Evolutionary conservation across 2,329 filamentous ascomycete species (phyloP).

Genomic region (Botryotinia calthae): DNA sequence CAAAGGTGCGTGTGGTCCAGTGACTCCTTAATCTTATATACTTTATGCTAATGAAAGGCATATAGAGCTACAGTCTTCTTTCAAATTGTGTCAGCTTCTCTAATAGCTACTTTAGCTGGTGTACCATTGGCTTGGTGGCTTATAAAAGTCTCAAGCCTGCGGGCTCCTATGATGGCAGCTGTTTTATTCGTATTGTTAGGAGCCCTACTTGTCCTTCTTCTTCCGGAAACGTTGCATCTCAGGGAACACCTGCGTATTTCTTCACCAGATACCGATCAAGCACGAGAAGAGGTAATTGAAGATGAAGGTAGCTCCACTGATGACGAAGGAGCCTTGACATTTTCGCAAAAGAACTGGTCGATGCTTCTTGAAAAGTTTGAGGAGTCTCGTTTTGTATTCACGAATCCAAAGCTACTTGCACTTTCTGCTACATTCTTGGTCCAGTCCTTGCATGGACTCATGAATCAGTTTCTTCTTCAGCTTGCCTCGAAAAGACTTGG

Average conservation of each 20-base stretch:
- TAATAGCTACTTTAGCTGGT: constrained; percentile 39
- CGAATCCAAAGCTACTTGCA: constrained; percentile 22
- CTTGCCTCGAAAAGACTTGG: constrained; percentile 46
- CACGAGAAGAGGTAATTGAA: not conserved
- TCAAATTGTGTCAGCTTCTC: constrained; percentile 29
- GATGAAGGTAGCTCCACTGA: not conserved
- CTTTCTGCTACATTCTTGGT: constrained; percentile 22
- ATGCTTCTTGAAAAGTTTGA: constrained; percentile 15
- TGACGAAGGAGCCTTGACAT: not conserved
- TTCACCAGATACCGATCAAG: not conserved
- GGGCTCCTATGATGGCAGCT: constrained; percentile 24
- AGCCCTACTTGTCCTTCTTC: constrained; percentile 21
- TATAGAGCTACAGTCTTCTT: constrained; percentile 37
- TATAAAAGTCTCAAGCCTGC: constrained; percentile 32
- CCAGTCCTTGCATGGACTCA: constrained; percentile 5
- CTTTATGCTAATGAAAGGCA: constrained; percentile 19
- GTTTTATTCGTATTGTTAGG: constrained; percentile 17
- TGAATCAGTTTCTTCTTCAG: constrained; percentile 46
- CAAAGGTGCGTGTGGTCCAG: constrained; percentile 25
- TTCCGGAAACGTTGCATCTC: constrained; percentile 30
- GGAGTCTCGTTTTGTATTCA: constrained; percentile 29
- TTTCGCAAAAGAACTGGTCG: constrained; percentile 2
- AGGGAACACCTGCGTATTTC: not conserved
- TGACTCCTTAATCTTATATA: not conserved
- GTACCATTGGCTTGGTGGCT: constrained; percentile 40